phyloP scores from a whole-genome alignment of 257 asterid species.

The Cinchona pubescens region DNA sequence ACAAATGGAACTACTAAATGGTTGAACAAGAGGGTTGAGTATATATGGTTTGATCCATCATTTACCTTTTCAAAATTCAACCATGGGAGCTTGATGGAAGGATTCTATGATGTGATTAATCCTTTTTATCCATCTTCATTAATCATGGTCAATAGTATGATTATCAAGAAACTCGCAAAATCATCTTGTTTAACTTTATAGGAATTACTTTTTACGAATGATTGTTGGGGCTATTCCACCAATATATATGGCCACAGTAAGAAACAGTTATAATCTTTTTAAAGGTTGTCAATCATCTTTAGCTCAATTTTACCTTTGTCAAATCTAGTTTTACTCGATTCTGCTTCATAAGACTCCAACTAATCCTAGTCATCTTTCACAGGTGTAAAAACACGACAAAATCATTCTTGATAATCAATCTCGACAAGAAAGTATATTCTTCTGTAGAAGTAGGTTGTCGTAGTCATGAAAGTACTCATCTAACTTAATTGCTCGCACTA shows the following conservation, averaged over 20 bases:
- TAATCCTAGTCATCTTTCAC: not conserved
- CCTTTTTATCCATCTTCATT: not conserved
- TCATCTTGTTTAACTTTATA: not conserved
- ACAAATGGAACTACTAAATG: not conserved
- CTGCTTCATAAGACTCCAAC: not conserved
- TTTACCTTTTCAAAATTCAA: not conserved
- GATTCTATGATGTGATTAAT: not conserved
- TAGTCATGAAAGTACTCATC: slow-evolving; percentile 7
- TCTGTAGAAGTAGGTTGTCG: slow-evolving; percentile 2
- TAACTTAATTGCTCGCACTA: slow-evolving; percentile 10
- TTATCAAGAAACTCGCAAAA: not conserved
- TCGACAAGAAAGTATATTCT: slow-evolving; percentile 1
- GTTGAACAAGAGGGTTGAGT: not conserved
- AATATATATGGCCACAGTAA: not conserved
- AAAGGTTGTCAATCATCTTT: not conserved
- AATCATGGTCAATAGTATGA: not conserved
- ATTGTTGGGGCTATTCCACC: slow-evolving; percentile 8
- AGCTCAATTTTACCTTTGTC: not conserved
- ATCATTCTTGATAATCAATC: slow-evolving; percentile 12
- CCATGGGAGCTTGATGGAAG: not conserved
- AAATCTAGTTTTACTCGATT: not conserved
- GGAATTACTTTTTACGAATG: not conserved
- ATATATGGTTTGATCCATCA: not conserved
- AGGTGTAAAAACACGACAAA: slow-evolving; percentile 11
- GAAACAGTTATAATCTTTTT: not conserved